These are phyloP conservation scores for Aspergillus sp. DNA, from an alignment of 2,329 filamentous ascomycete species.

Conservation along the genomic window DNA sequence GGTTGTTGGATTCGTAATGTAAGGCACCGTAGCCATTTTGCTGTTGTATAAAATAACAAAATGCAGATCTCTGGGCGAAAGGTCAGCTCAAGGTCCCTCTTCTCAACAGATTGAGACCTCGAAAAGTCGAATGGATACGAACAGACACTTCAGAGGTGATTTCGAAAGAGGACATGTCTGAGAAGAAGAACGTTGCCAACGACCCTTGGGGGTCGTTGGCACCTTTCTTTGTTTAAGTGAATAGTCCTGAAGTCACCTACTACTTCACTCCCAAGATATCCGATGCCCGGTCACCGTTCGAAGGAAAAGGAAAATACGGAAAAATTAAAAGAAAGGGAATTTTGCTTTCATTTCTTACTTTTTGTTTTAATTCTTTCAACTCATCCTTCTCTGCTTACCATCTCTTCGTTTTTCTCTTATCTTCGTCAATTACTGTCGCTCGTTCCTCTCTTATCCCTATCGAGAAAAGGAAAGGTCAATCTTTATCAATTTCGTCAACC, in stretches of 20 bases:
- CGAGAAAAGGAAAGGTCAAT: not conserved
- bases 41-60: not conserved
- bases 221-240: slow-evolving; percentile 14
- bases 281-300: not conserved
- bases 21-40: slow-evolving; percentile 10
- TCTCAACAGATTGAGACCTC: not conserved
- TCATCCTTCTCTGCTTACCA: not conserved
- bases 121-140: slow-evolving; percentile 1
- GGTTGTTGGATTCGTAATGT: slow-evolving; percentile 7
- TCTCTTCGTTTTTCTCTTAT: not conserved
- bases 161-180: slow-evolving; percentile 2
- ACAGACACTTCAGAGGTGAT: slow-evolving; percentile 4
- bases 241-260: slow-evolving; percentile 1
- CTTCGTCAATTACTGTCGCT: not conserved
- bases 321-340: not conserved
- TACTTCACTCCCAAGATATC: not conserved
- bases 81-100: not conserved
- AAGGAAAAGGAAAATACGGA: not conserved
- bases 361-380: not conserved
- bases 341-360: slow-evolving; percentile 7
- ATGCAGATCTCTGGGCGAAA: not conserved
- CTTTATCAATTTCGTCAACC: not conserved
- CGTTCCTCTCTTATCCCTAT: not conserved
- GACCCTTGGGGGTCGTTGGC: slow-evolving; percentile 7
- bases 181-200: not conserved